Evolutionary conservation across 805 yeast genomes (phyloP).

Genomic region (Pichia occidentalis): DNA sequence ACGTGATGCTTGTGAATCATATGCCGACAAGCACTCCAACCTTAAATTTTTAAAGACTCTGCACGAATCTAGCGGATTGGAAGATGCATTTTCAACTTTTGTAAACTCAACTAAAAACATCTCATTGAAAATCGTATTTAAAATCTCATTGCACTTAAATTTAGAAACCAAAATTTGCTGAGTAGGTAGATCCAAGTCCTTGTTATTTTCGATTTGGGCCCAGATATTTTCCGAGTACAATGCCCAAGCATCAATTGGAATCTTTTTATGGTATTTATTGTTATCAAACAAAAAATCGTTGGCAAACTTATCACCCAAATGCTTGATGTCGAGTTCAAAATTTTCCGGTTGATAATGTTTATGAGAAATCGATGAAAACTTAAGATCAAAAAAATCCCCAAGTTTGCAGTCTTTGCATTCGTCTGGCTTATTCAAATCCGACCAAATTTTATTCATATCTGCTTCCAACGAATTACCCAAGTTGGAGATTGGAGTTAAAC

Average conservation of each 20-base stretch:
- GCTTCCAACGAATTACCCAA: constrained; percentile 59
- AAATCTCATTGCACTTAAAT: constrained; percentile 89
- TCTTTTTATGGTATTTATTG: constrained; percentile 67
- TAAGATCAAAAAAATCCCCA: constrained; percentile 76
- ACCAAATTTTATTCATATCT: constrained; percentile 79
- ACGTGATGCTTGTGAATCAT: constrained; percentile 69
- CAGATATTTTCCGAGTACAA: constrained; percentile 85
- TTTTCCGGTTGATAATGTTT: constrained; percentile 73
- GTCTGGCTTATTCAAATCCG: constrained; percentile 63
- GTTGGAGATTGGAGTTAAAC: constrained; percentile 73
- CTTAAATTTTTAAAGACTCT: constrained; percentile 38
- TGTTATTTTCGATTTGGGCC: constrained; percentile 89
- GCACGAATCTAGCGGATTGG: constrained; percentile 33
- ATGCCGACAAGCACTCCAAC: constrained; percentile 41
- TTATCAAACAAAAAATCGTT: constrained; percentile 44
- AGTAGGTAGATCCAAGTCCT: constrained; percentile 92
- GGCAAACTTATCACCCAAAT: constrained; percentile 58
- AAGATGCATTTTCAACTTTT: constrained; percentile 20
- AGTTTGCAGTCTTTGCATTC: constrained; percentile 50
- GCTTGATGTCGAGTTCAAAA: constrained; percentile 53
- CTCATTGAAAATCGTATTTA: constrained; percentile 42
- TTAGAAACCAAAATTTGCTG: constrained; percentile 93
- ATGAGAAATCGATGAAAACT: constrained; percentile 78
- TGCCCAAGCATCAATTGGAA: constrained; percentile 96
- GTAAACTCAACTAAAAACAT: constrained; percentile 15